Evolutionary conservation across 2,329 filamentous ascomycete genomes (phyloP).

Genomic region (Iodosphaeria phyllophila): DNA sequence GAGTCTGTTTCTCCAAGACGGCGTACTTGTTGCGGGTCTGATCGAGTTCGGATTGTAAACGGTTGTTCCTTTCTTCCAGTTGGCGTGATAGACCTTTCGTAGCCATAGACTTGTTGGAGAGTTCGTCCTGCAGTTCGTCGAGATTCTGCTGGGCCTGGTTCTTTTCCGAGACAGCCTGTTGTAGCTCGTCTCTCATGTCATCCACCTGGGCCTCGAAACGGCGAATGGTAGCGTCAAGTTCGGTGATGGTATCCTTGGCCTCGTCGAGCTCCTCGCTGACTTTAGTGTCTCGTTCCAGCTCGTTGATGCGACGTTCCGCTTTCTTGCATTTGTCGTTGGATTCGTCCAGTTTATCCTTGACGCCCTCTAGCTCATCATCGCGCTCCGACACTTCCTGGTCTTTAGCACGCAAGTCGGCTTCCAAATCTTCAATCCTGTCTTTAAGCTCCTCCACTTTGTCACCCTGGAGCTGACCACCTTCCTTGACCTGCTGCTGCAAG

Average conservation of each 20-base stretch:
- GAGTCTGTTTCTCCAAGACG: slow-evolving; percentile 30
- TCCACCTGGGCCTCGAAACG: slow-evolving; percentile 34
- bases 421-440: slow-evolving; percentile 58
- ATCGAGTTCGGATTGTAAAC: slow-evolving; percentile 48
- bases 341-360: slow-evolving; percentile 35
- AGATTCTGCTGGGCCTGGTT: slow-evolving; percentile 38
- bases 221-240: slow-evolving; percentile 35
- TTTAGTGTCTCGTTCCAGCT: slow-evolving; percentile 37
- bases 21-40: slow-evolving; percentile 27
- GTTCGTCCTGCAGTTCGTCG: slow-evolving; percentile 53
- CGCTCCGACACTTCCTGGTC: slow-evolving; percentile 54
- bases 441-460: slow-evolving; percentile 47
- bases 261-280: slow-evolving; percentile 32
- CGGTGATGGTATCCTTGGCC: slow-evolving; percentile 37
- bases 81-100: slow-evolving; percentile 59
- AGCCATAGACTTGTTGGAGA: slow-evolving; percentile 61
- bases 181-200: slow-evolving; percentile 32
- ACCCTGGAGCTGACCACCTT: slow-evolving; percentile 33
- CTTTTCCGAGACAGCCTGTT: slow-evolving; percentile 33
- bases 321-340: slow-evolving; percentile 30
- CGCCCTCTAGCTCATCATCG: slow-evolving; percentile 54
- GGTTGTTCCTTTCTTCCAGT: slow-evolving; percentile 49
- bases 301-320: slow-evolving; percentile 27
- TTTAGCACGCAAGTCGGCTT: slow-evolving; percentile 58
- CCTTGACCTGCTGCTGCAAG: slow-evolving; percentile 38